Evolutionary conservation across 2,329 filamentous ascomycete genomes (phyloP), one percentile per base, ranked within the genome.

Genomic region (Pestalotiopsis sp.): DNA sequence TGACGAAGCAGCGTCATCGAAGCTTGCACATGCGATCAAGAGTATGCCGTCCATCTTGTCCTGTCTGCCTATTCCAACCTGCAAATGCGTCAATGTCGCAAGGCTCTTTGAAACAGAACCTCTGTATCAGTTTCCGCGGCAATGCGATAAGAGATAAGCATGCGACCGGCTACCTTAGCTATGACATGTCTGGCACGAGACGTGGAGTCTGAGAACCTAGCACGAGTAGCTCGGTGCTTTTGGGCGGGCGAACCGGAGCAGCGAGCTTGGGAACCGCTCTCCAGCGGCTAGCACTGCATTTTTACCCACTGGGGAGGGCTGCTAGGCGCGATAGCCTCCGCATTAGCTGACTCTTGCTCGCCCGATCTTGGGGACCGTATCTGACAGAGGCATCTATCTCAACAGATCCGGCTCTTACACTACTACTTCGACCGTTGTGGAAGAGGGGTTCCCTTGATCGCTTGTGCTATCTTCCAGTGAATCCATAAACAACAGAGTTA

Each of bases 141-240:
- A 61, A 61, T 39, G 17, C 58, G 58, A 61, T 61, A 61, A 61
- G 58, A 61, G 38, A 61, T n/a, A 22, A 14, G 26, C 44, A 52
- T 52, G 26, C 56, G 22, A 58, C 56, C 14, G n/a, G n/a, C 13
- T 26, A 52, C 22, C 30, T 35, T 22, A 39, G 24, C 58, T 61
- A 61, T 61, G 58, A 61, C 58, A 61, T 61, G 58, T 35, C 58
- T 61, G 58, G 58, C 58, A 61, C 58, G 58, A 61, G 58, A 58
- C 56, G 58, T 61, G 44, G 44, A 52, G 44, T 52, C 44, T 52
- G 17, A 35, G 30, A 52, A 44, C 44, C 17, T 52, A 52, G 30
- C 7, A 35, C 30, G 30, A 35, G 30, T 35, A 35, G 44, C 44
- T 52, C 44, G 44, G 44, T 52, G 44, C 44, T 52, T 52, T 52